Evolutionary conservation across 2,329 filamentous ascomycete genomes (phyloP), one percentile per base, ranked within the genome.

Genomic region (Simplicillium aogashimaense): DNA sequence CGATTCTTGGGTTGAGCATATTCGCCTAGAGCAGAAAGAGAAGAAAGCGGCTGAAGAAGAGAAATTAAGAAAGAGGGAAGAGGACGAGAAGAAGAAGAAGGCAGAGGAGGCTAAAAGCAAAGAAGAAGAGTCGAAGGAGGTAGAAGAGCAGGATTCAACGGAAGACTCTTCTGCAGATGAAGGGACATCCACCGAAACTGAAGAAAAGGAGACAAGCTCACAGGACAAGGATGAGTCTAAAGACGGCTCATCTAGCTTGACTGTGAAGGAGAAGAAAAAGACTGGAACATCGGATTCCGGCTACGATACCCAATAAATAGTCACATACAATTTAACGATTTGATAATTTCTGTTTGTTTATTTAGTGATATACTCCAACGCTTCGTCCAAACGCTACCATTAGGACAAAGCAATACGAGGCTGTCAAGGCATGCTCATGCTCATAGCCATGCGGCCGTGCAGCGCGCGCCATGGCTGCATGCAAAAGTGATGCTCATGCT

Each of bases 1-100:
- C 1, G 66, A 65, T 11, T 58, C 60, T 9, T 80, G 76, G 67
- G 61, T 77, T 1, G 53, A 59, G 18, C 64, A 67, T 42, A 69
- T 66, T 29, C 59, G 70, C 30, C 66, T 64, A 50, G 69, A 69
- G 48, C 71, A 67, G 57, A 64, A 64, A 49, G 59, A 67, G 38
- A 65, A 66, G 50, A 61, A 65, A 47, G 50, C 64, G 14, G 58
- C 61, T 43, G 63, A 65, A 29, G 58, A 58, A 2, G 62, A 69
- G 51, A 62, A 67, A 46, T 54, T 57, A 45, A 54, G 60, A 40
- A 59, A 63, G 46, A 50, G 53, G 30, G 57, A 62, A 46, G 55
- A 61, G 39, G 58, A 60, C 44, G 53, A 57, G 47, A 58, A 51
- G 47, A 54, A 60, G 29, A 40, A 56, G 36, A 33, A 53, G 34